Conservation (phyloP, 768 basidiomycete genomes). For the Cystofilobasidium ferigula region DNA sequence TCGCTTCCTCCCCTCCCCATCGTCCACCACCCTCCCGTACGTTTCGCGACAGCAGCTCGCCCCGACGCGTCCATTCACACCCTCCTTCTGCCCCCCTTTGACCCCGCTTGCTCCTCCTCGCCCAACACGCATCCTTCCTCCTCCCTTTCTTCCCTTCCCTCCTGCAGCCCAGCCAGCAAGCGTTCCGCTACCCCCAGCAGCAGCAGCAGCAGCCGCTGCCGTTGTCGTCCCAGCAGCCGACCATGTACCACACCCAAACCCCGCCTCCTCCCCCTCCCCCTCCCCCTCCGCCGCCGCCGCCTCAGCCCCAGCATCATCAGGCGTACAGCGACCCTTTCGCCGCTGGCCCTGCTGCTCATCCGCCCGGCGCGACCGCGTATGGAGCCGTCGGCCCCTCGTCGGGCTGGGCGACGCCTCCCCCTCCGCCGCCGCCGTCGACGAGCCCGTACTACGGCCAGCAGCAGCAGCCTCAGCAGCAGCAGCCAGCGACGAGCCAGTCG, state of each 20-base stretch:
- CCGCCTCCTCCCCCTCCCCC: constrained; percentile 1
- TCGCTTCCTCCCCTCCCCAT: too few relatives aligned
- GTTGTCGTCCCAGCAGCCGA: neutral
- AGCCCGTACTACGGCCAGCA: neutral
- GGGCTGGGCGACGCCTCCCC: constrained; percentile 12
- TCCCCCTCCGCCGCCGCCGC: neutral
- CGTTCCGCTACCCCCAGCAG: constrained; percentile 8
- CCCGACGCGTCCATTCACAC: too few relatives aligned
- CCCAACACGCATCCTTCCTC: too few relatives aligned
- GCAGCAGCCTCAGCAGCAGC: too few relatives aligned
- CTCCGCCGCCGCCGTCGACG: neutral
- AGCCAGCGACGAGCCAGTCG: neutral
- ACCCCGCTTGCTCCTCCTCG: too few relatives aligned
- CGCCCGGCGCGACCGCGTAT: neutral
- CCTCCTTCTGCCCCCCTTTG: too few relatives aligned
- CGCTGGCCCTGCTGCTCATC: neutral
- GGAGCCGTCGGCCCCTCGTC: constrained; percentile 5
- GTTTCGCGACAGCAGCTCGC: too few relatives aligned
- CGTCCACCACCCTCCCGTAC: too few relatives aligned
- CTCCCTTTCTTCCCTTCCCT: neutral
- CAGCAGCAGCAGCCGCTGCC: neutral
- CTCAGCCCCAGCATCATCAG: neutral
- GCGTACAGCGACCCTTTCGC: constrained; percentile 7
- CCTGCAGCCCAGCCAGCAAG: neutral
- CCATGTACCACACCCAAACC: constrained; percentile 4